phyloP scores from a whole-genome alignment of 495 filamentous ascomycete species.

The Penicillium argentinense region DNA sequence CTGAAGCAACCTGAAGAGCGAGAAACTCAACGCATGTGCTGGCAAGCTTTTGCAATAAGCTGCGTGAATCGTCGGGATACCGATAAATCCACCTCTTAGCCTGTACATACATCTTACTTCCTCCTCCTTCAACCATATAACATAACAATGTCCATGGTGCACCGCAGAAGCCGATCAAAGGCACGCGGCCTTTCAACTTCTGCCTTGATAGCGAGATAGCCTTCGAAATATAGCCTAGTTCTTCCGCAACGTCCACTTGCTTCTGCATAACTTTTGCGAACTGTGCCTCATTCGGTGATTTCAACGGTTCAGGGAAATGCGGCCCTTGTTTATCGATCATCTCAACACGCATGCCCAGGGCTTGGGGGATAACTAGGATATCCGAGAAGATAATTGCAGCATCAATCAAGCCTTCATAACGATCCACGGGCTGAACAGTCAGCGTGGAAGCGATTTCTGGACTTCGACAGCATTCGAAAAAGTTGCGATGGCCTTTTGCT shows the following conservation, averaged over 20 bases:
- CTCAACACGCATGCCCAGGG: constrained; percentile 93
- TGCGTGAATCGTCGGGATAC: constrained; percentile 76
- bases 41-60: constrained; percentile 83
- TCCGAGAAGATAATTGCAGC: constrained; percentile 99
- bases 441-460: constrained; percentile 90
- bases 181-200: constrained; percentile 85
- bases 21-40: constrained; percentile 92
- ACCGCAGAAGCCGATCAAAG: constrained; percentile 95
- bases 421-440: constrained; percentile 91
- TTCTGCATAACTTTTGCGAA: constrained; percentile 73
- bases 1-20: constrained; percentile 85
- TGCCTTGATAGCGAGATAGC: constrained; percentile 88
- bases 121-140: constrained; percentile 98
- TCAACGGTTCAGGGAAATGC: constrained; percentile 83
- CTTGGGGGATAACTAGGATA: constrained; percentile 96
- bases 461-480: constrained; percentile 93
- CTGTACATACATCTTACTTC: constrained; percentile 87
- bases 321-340: constrained; percentile 97
- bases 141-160: constrained; percentile 95
- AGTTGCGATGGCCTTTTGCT: constrained; percentile 84
- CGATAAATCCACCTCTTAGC: constrained; percentile 95
- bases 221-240: constrained; percentile 91
- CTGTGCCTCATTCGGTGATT: constrained; percentile 73
- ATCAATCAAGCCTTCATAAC: constrained; percentile 88
- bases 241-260: constrained; percentile 76